Evolutionary conservation across 2,329 filamentous ascomycete species (phyloP), one percentile per base, ranked within the genome.

Genomic region (Aspergillus tanneri): DNA sequence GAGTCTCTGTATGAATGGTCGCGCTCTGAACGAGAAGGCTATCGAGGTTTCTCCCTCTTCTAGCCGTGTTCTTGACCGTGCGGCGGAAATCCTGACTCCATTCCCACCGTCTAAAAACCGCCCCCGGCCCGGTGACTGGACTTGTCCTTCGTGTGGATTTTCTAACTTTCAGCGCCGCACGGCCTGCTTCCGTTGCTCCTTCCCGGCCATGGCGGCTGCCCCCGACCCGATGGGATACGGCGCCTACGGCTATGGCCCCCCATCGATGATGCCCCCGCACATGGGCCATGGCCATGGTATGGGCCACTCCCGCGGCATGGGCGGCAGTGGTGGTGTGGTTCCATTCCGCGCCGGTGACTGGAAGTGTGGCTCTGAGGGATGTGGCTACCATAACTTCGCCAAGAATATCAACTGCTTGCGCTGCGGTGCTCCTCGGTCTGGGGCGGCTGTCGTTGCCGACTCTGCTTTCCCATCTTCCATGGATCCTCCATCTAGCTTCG

Each of bases 61-160:
- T n/a, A 95, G 89, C 74, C 86, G 93, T 49, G 93, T 99, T 43
- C 83, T 99, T 50, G 93, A 99, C 72, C 87, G 92, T 59, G 93
- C 93, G 47, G 88, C 91, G 49, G 93, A 96, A 61, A 96, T 99
- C 56, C 81, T 99, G 45, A 96, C 92, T 1, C 91, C 93, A 0
- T 99, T 99, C 78, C 93, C 93, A 43, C 93, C 93, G 1, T 96
- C 91, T 75, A 99, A 99, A 81, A 99, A 99, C 74, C 86, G 93
- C 35, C 93, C 93, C 53, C 87, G 93, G 49, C 93, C 93, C 30
- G 93, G 93, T 69, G 93, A 99, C 73, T 99, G 93, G 93, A 97
- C 92, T 51, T 99, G 93, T 77, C 93, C 93, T 37, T 96, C 91
- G 43, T 99, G 93, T 66, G 93, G 93, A 52, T 99, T 99, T 77